Evolutionary conservation across 192 early-diverging fungal species (phyloP).

Genomic region (Martensiomyces pterosporus): DNA sequence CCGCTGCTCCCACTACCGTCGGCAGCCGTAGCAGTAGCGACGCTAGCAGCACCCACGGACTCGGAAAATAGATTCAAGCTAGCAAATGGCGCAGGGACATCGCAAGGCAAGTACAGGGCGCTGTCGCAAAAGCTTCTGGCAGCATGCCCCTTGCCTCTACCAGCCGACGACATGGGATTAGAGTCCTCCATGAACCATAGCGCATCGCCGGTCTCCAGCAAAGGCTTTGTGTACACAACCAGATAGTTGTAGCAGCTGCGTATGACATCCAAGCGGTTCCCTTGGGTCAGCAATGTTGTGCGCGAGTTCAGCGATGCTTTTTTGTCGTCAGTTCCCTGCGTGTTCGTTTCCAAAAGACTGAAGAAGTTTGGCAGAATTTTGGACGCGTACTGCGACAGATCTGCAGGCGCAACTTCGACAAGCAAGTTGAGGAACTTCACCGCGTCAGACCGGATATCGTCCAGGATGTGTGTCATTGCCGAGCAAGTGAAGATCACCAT

Average conservation of each 20-base stretch:
- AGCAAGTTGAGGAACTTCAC: conserved; percentile 74
- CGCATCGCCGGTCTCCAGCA: conserved; percentile 7
- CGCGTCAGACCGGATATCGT: conserved; percentile 79
- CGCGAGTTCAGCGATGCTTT: conserved; percentile 19
- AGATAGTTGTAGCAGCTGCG: conserved; percentile 43
- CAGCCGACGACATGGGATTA: background rate
- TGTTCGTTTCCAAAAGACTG: conserved; percentile 36
- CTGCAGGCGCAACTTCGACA: conserved; percentile 58
- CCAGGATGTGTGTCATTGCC: conserved; percentile 84
- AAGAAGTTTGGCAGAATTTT: conserved; percentile 48
- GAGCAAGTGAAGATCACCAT: conserved; percentile 78
- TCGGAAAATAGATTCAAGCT: conserved; percentile 34
- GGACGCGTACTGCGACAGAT: conserved; percentile 64
- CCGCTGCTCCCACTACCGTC: conserved; percentile 15
- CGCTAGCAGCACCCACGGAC: background rate
- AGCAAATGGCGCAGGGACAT: conserved; percentile 26
- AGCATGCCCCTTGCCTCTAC: no score
- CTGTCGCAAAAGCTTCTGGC: background rate
- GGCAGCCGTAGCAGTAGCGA: conserved; percentile 7
- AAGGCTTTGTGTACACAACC: conserved; percentile 17
- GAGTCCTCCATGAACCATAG: conserved; percentile 46
- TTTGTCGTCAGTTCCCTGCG: conserved; percentile 6
- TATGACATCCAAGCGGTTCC: conserved; percentile 36
- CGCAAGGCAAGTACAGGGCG: conserved; percentile 22
- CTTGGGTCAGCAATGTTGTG: conserved; percentile 27